Percentiles rank a stretch among this genome's conserved stretches.
Evolutionary conservation across 2,329 filamentous ascomycete genomes (phyloP).

Genomic region (Aureobasidium leucospermi): DNA sequence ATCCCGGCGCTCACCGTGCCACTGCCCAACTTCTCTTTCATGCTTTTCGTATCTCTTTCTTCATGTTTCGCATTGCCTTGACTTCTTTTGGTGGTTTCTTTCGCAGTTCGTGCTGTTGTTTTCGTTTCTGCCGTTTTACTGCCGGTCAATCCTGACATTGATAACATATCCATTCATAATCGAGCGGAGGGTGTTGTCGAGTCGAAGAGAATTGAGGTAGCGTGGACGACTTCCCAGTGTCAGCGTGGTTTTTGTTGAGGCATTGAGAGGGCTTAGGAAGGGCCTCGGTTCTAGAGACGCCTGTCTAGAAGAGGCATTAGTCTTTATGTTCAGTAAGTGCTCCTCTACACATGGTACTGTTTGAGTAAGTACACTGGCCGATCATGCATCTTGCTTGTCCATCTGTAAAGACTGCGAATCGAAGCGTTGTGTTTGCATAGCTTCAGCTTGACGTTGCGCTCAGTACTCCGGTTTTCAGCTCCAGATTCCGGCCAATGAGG

Average conservation of each 20-base stretch:
- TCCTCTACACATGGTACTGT: neutral
- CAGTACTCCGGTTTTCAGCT: neutral
- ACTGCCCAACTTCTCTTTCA: constrained; percentile 13
- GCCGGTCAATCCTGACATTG: neutral
- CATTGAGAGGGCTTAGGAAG: neutral
- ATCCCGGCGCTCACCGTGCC: constrained; percentile 12
- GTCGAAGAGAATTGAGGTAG: too few relatives aligned
- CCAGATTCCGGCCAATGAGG: neutral
- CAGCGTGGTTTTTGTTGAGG: neutral
- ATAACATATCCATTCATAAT: neutral
- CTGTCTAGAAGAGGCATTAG: neutral
- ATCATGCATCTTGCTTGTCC: neutral
- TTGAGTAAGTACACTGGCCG: neutral
- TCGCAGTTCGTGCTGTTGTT: neutral
- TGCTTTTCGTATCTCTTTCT: neutral
- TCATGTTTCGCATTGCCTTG: neutral
- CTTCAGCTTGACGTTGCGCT: neutral
- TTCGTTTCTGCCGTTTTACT: neutral
- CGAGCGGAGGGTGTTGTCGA: too few relatives aligned
- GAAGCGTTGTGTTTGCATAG: too few relatives aligned
- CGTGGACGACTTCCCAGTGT: neutral
- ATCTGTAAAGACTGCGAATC: neutral
- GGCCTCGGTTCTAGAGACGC: neutral
- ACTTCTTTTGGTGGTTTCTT: neutral
- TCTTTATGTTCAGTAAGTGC: neutral